These are phyloP conservation scores for Botrytis porri DNA, from an alignment of 2,329 filamentous ascomycete species.

Conservation along the genomic window DNA sequence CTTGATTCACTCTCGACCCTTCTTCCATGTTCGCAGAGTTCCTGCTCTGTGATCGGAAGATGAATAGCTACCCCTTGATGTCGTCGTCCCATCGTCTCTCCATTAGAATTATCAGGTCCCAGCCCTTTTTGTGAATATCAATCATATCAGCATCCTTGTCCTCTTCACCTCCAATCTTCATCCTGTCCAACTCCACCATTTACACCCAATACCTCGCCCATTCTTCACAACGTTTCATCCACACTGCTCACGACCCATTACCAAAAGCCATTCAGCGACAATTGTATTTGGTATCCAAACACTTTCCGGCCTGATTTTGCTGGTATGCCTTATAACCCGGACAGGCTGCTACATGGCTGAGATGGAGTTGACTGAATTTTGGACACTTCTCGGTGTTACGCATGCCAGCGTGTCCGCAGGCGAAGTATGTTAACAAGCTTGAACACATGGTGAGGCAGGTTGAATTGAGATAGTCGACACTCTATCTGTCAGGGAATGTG, in stretches of 20 bases:
- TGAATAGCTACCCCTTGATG: not conserved
- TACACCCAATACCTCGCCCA: not conserved
- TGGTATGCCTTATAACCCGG: not conserved
- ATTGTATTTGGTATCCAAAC: not conserved
- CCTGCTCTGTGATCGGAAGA: not conserved
- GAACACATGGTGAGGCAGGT: not conserved
- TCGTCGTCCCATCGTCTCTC: not conserved
- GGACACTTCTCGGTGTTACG: not conserved
- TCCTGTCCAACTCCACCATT: no score
- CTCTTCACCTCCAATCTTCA: not conserved
- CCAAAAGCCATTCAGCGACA: not conserved
- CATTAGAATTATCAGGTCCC: not conserved
- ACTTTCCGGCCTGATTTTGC: not conserved
- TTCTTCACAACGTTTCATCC: no score
- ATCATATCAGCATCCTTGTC: not conserved
- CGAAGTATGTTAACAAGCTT: not conserved
- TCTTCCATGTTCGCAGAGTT: not conserved
- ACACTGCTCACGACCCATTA: no score
- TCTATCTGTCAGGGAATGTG: no score
- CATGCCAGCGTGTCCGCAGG: not conserved
- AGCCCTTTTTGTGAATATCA: not conserved
- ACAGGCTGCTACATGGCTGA: not conserved
- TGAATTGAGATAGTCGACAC: not conserved
- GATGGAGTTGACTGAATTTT: not conserved
- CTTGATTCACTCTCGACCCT: no score